A percentile compares a stretch with the other conserved stretches of the same genome.
Evolutionary conservation across 2,329 filamentous ascomycete species (phyloP).

Genomic region (Biscogniauxia sp.): DNA sequence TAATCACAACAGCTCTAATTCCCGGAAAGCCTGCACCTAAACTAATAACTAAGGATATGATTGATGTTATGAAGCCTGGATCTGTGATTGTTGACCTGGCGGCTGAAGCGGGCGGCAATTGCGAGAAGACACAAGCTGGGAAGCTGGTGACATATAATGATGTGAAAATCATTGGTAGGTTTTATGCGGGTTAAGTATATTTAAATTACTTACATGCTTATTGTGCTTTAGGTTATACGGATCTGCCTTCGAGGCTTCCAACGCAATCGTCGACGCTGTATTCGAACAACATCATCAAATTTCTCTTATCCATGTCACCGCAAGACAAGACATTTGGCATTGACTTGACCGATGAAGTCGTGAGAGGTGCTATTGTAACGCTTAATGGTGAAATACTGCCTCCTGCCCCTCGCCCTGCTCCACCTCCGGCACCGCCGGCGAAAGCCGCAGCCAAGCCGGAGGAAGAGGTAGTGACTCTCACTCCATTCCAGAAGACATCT

Average conservation of each 20-base stretch:
- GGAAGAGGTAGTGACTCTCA: slow-evolving; percentile 63
- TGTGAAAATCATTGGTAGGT: slow-evolving; percentile 77
- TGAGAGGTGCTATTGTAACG: slow-evolving; percentile 80
- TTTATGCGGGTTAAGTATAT: neutral
- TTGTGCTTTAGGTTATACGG: slow-evolving; percentile 65
- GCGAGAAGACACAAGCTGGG: slow-evolving; percentile 74
- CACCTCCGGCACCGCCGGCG: slow-evolving; percentile 50
- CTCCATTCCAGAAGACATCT: slow-evolving; percentile 77
- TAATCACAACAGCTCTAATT: slow-evolving; percentile 90
- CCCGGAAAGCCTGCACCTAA: slow-evolving; percentile 80
- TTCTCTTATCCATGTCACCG: slow-evolving; percentile 77
- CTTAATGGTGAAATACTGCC: slow-evolving; percentile 74
- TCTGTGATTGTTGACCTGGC: slow-evolving; percentile 87
- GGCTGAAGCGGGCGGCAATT: slow-evolving; percentile 85
- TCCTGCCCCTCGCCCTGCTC: slow-evolving; percentile 66
- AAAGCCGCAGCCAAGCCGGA: slow-evolving; percentile 43
- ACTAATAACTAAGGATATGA: slow-evolving; percentile 76
- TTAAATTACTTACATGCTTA: slow-evolving; percentile 20
- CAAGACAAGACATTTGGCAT: slow-evolving; percentile 77
- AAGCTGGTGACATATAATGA: slow-evolving; percentile 69
- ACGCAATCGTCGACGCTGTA: slow-evolving; percentile 89
- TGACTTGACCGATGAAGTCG: slow-evolving; percentile 80
- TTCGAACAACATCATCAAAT: slow-evolving; percentile 91
- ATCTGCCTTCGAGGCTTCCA: slow-evolving; percentile 80
- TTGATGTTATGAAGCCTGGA: slow-evolving; percentile 84